Evolutionary conservation across 2,329 filamentous ascomycete species (phyloP), one percentile per base, ranked within the genome.

Genomic region (Colletotrichum somersetense): DNA sequence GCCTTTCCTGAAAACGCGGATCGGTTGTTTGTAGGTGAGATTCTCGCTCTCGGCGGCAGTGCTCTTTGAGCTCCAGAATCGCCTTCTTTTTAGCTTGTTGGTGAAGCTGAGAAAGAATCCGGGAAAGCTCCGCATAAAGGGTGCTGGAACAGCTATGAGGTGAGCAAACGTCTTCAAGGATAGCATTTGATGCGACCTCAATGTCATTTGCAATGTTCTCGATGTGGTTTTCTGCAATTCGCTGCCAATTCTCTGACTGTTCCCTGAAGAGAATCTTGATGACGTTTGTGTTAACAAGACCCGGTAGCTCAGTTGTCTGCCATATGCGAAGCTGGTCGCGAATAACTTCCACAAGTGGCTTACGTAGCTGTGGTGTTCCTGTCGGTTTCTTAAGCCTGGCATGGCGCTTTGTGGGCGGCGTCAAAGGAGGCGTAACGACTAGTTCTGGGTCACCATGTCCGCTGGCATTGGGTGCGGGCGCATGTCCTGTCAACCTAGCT

Each of bases 191-290:
- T 7, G 78, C 78, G 1, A 20, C 2, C 1, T 48, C 67, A 1
- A 79, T 74, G 1, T 74, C 48, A 0, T 53, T 5, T 0, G 75
- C 67, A 1, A 82, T 73, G 1, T 23, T 44, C 0, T 67, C 2
- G 0, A 83, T 72, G 38, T 83, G 78, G 0, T 56, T 3, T 4
- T 72, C 44, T 0, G 79, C 76, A 1, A 82, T 74, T 0, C 12
- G 35, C 0, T 74, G 53, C 82, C 81, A 83, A n/a, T 78, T 77
- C 5, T 71, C 57, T 0, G 81, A 80, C 57, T 83, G 81, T 33
- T 74, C 73, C 30, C 70, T 74, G 56, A 79, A 82, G 6, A 83
- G 75, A 0, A 74, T 74, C 2, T 74, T 75, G 23, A 81, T 76
- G 1, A 82, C 75, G 0, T 77, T 74, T 0, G 80, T 79, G 57